phyloP scores from a whole-genome alignment of 176 grass and related monocot species.

The Otatea glauca region DNA sequence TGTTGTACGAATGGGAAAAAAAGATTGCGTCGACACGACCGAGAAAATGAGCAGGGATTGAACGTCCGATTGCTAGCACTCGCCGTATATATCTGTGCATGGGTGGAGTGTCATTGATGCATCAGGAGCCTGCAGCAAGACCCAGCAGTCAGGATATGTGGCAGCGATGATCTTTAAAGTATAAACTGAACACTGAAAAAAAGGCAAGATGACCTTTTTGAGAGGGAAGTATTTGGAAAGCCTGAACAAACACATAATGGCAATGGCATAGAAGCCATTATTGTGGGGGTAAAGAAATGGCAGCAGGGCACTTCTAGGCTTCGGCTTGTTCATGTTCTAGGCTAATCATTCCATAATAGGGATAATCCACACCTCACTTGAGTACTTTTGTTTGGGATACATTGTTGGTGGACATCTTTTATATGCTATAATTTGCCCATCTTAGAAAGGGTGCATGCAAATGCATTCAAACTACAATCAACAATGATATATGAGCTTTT shows the following conservation, averaged over 20 bases:
- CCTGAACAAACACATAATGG: constrained; percentile 35
- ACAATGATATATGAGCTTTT: not conserved
- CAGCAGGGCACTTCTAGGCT: not conserved
- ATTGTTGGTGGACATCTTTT: not conserved
- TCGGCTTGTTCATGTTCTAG: not conserved
- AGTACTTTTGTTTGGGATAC: not conserved
- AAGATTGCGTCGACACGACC: no score
- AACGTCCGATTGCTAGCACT: no score
- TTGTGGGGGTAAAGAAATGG: constrained; percentile 11
- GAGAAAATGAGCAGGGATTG: no score
- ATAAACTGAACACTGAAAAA: constrained; percentile 5
- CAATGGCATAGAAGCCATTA: constrained; percentile 29
- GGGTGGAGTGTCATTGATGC: constrained; percentile 35
- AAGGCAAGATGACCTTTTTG: constrained; percentile 19
- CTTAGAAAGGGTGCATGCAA: not conserved
- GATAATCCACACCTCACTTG: not conserved
- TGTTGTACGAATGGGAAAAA: no score
- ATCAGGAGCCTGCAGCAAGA: constrained; percentile 28
- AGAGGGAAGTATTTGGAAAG: constrained; percentile 43
- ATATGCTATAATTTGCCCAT: constrained; percentile 25
- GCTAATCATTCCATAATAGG: not conserved
- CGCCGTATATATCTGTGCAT: constrained; percentile 19
- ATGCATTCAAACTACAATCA: constrained; percentile 16
- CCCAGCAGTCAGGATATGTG: not conserved
- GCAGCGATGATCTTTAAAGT: constrained; percentile 40